These are phyloP conservation scores for Plasmodium berghei DNA, from an alignment of 169 alveolate species.

Conservation along the genomic window DNA sequence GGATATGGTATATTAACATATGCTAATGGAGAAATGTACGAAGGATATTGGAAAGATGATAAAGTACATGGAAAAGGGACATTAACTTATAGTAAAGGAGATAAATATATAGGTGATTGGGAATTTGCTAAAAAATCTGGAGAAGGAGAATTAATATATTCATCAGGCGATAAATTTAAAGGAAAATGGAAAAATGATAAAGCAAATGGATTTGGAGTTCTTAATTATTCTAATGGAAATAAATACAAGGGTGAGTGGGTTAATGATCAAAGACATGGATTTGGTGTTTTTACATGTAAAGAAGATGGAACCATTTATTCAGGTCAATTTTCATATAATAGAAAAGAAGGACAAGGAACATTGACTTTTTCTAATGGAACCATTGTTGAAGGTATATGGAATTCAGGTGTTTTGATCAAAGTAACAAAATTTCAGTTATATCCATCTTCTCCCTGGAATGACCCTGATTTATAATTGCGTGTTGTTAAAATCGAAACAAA, in stretches of 20 bases:
- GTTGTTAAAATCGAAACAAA: not conserved
- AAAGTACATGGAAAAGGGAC: slow-evolving; percentile 95
- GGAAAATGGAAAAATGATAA: slow-evolving; percentile 95
- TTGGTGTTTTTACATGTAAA: slow-evolving; percentile 91
- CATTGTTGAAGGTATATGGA: slow-evolving; percentile 87
- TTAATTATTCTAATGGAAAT: slow-evolving; percentile 94
- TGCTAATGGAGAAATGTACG: slow-evolving; percentile 93
- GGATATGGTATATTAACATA: slow-evolving; percentile 93
- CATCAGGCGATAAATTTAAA: slow-evolving; percentile 92
- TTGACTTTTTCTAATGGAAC: slow-evolving; percentile 87
- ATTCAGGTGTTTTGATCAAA: slow-evolving; percentile 79
- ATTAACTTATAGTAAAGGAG: slow-evolving; percentile 91
- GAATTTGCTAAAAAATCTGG: slow-evolving; percentile 94
- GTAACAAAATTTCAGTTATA: slow-evolving; percentile 81
- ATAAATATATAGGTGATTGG: slow-evolving; percentile 96
- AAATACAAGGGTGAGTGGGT: slow-evolving; percentile 94
- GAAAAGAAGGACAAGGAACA: slow-evolving; percentile 92
- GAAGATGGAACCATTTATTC: slow-evolving; percentile 91
- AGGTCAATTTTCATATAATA: slow-evolving; percentile 92
- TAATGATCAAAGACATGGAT: slow-evolving; percentile 93
- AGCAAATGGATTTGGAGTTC: slow-evolving; percentile 95
- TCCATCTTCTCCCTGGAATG: slow-evolving; percentile 84
- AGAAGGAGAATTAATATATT: slow-evolving; percentile 94
- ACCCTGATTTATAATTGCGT: slow-evolving; percentile 79
- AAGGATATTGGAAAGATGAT: slow-evolving; percentile 95